A percentile compares a stretch with the other conserved stretches of the same genome.
Evolutionary conservation across 2,329 filamentous ascomycete species (phyloP).

Genomic region (Colletotrichum paranaense): DNA sequence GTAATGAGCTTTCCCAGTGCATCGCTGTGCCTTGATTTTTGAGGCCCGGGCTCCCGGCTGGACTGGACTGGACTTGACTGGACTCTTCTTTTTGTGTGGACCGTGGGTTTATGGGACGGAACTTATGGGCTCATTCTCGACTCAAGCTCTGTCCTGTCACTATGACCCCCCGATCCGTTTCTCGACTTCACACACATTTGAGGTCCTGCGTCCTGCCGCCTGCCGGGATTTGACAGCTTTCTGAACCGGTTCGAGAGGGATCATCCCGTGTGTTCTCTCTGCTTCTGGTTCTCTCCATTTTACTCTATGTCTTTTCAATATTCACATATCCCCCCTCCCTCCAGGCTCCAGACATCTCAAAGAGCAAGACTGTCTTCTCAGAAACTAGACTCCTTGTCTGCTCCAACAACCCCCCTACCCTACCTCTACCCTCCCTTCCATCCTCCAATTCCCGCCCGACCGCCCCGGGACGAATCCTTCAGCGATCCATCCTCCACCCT

Average conservation of each 20-base stretch:
- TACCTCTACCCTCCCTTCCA: background rate
- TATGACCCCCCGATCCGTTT: background rate
- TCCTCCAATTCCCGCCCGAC: conserved; percentile 21
- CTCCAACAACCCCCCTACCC: background rate
- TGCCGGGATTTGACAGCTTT: background rate
- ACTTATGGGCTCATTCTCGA: background rate
- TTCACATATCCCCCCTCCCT: background rate
- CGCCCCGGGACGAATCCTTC: conserved; percentile 28
- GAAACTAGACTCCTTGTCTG: background rate
- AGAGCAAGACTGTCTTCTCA: background rate
- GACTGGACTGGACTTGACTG: background rate
- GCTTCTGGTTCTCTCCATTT: background rate
- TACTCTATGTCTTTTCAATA: conserved; percentile 1
- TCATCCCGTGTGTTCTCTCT: conserved; percentile 5
- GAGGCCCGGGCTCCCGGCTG: background rate
- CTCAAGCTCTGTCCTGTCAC: background rate
- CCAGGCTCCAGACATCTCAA: background rate
- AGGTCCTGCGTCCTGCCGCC: background rate
- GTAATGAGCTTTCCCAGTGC: background rate
- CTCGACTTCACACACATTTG: background rate
- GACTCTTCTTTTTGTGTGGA: background rate
- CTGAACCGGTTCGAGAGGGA: conserved; percentile 1
- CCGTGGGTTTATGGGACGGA: background rate
- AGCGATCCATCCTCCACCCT: conserved; percentile 22
- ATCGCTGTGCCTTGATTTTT: background rate